Conservation (phyloP, 371 early-diverging fungal genomes). For the Mucor circinelloides region DNA sequence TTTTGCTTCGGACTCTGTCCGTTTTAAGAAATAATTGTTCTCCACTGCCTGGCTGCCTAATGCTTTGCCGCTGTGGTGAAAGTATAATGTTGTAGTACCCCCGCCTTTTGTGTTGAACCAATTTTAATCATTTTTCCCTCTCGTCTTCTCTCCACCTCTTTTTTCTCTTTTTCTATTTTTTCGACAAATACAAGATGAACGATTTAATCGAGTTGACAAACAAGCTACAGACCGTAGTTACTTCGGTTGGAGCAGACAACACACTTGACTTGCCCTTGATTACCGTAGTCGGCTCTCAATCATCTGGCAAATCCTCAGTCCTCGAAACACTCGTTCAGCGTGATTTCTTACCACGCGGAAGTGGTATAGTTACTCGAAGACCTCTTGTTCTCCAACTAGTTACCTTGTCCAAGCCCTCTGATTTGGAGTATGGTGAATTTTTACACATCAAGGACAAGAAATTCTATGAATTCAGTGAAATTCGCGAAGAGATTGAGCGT, state of each 20-base stretch:
- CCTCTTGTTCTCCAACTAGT: conserved; percentile 92
- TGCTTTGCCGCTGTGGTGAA: not conserved
- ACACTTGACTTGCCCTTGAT: conserved; percentile 92
- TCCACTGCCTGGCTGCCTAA: not conserved
- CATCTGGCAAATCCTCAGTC: conserved; percentile 93
- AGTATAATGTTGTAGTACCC: not conserved
- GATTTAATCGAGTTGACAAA: conserved; percentile 89
- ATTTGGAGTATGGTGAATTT: conserved; percentile 72
- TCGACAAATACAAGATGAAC: conserved; percentile 21
- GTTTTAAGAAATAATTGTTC: not conserved
- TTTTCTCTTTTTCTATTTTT: not conserved
- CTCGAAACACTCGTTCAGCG: conserved; percentile 89
- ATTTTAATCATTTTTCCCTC: not conserved
- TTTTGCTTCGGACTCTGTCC: not conserved
- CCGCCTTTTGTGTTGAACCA: not conserved
- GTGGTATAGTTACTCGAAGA: conserved; percentile 91
- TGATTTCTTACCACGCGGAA: conserved; percentile 91
- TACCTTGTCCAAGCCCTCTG: conserved; percentile 52
- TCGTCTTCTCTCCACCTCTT: not conserved
- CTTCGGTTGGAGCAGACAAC: conserved; percentile 78
- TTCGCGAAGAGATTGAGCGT: conserved; percentile 86
- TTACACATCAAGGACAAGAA: conserved; percentile 76
- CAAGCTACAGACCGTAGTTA: conserved; percentile 93
- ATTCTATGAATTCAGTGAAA: conserved; percentile 82
- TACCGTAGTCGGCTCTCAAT: conserved; percentile 85